Base-by-base conservation (phyloP, 169 alveolate species). In the Neospora caninum region DNA sequence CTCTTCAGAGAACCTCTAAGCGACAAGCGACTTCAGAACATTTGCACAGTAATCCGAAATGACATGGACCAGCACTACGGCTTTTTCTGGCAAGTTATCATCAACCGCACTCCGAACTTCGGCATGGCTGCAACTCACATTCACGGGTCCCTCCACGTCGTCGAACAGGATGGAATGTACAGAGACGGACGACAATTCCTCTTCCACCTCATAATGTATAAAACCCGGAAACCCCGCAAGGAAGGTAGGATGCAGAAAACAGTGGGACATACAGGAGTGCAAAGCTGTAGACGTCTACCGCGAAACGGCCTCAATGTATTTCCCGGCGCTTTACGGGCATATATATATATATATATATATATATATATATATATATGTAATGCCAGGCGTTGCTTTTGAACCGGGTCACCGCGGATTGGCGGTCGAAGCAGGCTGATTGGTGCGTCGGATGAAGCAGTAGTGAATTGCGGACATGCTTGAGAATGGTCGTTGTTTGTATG, bases 81-180 rank as follows among this genome's bases (percentile, higher is more conserved):
- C 42, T 69, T 69, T 41, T 91, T 78, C 84, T 91, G 94, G 94
- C 94, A 91, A 42, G 94, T 80, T 4, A 22, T 91, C 4, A 69
- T 91, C 70, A 91, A 78, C 42, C 54, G 94, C 31, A 80, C 94
- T 31, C 88, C 78, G 9, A 13, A 18, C 39, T 91, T 91, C 53
- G 94, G 94, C n/a, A 25, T 91, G 36, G 94, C 94, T 2, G 70
- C 94, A 25, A 88, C 94, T 7, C 94, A 91, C 69, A 67, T 45
- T n/a, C 87, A 82, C 64, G 73, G 70, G 9, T 43, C 69, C 20
- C 78, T 87, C 6, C 84, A 91, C 64, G 70, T 91, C 49, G 86
- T 80, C 2, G 84, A 80, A 4, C 94, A 91, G 38, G 36, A n/a
- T 10, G 94, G 94, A 42, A 88, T 91, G 34, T 91, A 80, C 91